Evolutionary conservation across 2,329 filamentous ascomycete species (phyloP), one percentile per base, ranked within the genome.

Genomic region (Fonsecaea erecta): DNA sequence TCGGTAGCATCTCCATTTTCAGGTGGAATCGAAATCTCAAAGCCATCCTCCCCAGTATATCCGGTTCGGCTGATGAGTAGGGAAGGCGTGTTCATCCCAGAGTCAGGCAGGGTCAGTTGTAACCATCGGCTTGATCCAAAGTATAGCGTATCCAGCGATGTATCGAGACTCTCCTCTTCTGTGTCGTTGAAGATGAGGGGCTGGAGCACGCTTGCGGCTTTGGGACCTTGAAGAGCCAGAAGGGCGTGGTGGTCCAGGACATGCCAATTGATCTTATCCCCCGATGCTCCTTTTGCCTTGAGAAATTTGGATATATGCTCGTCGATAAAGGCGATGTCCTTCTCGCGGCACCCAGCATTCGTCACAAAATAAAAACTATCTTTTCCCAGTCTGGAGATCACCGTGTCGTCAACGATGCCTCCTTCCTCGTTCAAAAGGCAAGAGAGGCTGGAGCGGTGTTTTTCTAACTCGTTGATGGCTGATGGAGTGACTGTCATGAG

Each of bases 1-100:
- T 70, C 66, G 1, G 64, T 64, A 21, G 81, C 81, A 5, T 86
- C 84, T 8, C 89, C 87, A 72, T 88, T 85, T 26, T 84, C 83
- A 0, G 86, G 84, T 0, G 90, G 87, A 73, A 97, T 90, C 46
- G 91, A 95, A 74, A 99, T 92, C 81, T 99, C 95, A 79, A 99
- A 99, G 48, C 95, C 95, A 77, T 99, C 95, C 81, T 99, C 95
- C 66, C 95, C 95, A 0, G 95, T 99, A 82, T 99, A 99, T 3
- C 95, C 95, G 53, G 90, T 95, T 66, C 95, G 88, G 75, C 89
- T 93, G 74, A 97, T 88, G 57, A 97, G 84, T 54, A 95, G 75
- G 70, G 83, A 77, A 66, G 83, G 73, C 66, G 83, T 72, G 24
- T 78, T 78, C 66, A 79, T 79, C 40, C 83, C 84, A 52, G 84